Evolutionary conservation across 306 rosid genomes (phyloP), one percentile per base, ranked within the genome.

Genomic region (Cucumis melo): DNA sequence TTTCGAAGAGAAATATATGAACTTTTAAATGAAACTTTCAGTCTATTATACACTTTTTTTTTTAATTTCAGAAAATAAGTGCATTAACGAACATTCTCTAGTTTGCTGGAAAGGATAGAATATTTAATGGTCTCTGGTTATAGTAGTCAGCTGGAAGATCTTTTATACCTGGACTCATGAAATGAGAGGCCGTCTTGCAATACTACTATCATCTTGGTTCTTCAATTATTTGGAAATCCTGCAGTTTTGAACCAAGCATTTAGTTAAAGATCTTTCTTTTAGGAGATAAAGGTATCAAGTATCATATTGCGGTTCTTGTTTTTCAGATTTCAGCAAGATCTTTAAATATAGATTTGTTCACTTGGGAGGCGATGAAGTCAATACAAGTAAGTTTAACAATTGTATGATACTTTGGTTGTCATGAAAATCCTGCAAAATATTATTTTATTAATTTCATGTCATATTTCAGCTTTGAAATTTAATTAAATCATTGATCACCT

Each of bases 291-390:
- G 36, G 36, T 32, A 32, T 32, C 20, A 8, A 72, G 59, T 72
- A 23, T 15, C 36, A 50, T 50, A 27, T 20, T 64, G 1, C 39
- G 42, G 38, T 70, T 70, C 53, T 29, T 32, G 36, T 71, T 50
- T 83, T 83, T 64, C 85, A 84, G 85, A 81, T 78, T 81, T 84
- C 74, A 81, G 85, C 42, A 84, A 84, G 83, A 67, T 84, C 81
- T 84, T 84, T 44, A 84, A 81, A 19, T 84, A 81, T 55, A 84
- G 67, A 73, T 84, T 84, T 62, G 76, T 84, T 32, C 87, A 84
- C 81, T 73, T 84, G 83, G 87, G 87, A 81, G 87, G 87, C 27
- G 87, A 84, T 21, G 87, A 84, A 77, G 87, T 84, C 73, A 23
- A 84, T 63, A 77, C 87, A 77, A 58, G 87, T 84, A 82, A 84